phyloP scores from a whole-genome alignment of 2,329 filamentous ascomycete species.

The Penicillium freii region DNA sequence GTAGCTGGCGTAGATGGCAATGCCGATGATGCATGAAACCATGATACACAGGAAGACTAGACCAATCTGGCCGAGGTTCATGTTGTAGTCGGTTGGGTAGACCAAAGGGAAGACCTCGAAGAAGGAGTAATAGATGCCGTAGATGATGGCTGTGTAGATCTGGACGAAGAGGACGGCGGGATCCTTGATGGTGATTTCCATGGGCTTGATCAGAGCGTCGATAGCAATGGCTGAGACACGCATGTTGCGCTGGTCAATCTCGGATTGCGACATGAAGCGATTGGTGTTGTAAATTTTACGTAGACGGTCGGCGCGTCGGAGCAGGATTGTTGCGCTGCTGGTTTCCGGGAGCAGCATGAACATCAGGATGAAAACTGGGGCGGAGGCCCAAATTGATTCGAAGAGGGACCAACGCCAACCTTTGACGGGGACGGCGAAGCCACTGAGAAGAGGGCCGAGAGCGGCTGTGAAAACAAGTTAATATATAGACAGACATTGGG shows the following conservation, averaged over 20 bases:
- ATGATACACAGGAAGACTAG: conserved; percentile 62
- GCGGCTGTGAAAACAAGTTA: conserved; percentile 38
- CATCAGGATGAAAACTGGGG: conserved; percentile 59
- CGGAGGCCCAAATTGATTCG: conserved; percentile 62
- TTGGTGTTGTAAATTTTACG: conserved; percentile 59
- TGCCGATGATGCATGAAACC: conserved; percentile 56
- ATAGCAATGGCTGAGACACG: conserved; percentile 16
- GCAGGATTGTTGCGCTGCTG: conserved; percentile 58
- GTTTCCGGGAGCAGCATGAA: conserved; percentile 66
- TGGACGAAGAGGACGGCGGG: conserved; percentile 63
- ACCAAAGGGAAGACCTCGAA: conserved; percentile 67
- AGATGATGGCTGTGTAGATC: conserved; percentile 62
- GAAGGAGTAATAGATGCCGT: conserved; percentile 52
- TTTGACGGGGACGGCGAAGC: conserved; percentile 54
- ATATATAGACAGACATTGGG: not conserved
- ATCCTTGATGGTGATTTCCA: conserved; percentile 62
- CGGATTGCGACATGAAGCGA: conserved; percentile 59
- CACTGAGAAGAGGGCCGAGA: conserved; percentile 62
- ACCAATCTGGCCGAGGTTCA: conserved; percentile 58
- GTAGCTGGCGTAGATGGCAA: conserved; percentile 52
- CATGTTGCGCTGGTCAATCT: conserved; percentile 56
- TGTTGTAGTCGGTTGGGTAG: conserved; percentile 59
- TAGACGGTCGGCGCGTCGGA: conserved; percentile 60
- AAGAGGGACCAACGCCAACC: conserved; percentile 59
- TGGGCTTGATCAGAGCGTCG: conserved; percentile 42